These are phyloP conservation scores for Pseudocercospora macadamiae DNA, from an alignment of 2,329 filamentous ascomycete genomes.

Conservation along the genomic window DNA sequence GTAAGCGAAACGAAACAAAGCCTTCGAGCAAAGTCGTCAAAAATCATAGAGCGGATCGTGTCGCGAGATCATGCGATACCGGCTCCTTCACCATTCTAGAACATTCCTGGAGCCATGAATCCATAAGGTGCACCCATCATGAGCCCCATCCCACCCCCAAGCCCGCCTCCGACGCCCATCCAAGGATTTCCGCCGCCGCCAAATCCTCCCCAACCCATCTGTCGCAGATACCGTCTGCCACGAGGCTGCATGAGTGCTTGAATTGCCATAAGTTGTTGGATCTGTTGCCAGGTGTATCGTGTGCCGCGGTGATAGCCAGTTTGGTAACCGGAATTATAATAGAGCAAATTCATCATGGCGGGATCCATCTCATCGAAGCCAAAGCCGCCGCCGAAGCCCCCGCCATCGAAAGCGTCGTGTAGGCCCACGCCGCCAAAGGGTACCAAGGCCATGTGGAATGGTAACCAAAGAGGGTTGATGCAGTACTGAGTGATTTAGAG, in stretches of 20 bases:
- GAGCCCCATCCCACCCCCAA: conserved; percentile 2
- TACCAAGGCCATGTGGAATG: not conserved
- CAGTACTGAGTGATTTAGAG: not conserved
- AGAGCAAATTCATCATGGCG: no score
- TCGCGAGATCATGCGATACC: no score
- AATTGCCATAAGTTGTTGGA: not conserved
- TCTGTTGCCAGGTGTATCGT: not conserved
- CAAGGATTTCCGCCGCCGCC: not conserved
- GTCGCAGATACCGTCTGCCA: not conserved
- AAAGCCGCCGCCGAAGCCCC: not conserved
- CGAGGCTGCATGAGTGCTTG: not conserved
- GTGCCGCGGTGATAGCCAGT: not conserved
- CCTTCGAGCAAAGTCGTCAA: not conserved
- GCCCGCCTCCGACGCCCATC: conserved; percentile 2
- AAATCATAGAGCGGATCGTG: no score
- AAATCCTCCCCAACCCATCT: not conserved
- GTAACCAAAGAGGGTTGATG: not conserved
- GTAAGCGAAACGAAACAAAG: not conserved
- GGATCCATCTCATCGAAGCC: no score
- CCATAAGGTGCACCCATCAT: conserved; percentile 8
- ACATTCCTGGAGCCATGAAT: conserved; percentile 4
- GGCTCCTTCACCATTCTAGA: no score
- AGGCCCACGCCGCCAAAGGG: not conserved
- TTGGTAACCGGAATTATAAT: not conserved
- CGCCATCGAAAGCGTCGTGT: not conserved